Conservation (phyloP, 1,284 basidiomycete species). For the Sporisorium graminicola region DNA sequence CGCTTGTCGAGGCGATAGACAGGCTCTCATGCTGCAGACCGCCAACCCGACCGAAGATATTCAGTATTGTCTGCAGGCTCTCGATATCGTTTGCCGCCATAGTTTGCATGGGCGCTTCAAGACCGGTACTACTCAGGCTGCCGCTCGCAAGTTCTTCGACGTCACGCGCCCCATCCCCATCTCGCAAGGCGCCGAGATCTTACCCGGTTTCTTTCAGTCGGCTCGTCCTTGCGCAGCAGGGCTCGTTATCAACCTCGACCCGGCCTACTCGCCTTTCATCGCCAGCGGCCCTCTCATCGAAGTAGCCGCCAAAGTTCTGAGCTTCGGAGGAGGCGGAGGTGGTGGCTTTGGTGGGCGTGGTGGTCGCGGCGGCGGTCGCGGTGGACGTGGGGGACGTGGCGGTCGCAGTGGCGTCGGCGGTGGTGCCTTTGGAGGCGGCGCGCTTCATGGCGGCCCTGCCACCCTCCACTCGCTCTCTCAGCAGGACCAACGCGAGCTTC, state of each 20-base stretch:
- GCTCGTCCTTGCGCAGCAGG: conserved; percentile 52
- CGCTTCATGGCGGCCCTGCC: background rate
- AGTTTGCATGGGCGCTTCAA: conserved; percentile 18
- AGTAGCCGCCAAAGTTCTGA: conserved; percentile 44
- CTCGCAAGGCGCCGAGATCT: conserved; percentile 51
- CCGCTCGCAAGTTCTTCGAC: conserved; percentile 57
- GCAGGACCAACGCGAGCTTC: conserved; percentile 49
- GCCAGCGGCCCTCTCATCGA: conserved; percentile 41
- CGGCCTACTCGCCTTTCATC: conserved; percentile 55
- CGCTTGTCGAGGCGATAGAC: conserved; percentile 41
- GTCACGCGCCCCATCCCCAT: conserved; percentile 38
- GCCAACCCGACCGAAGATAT: conserved; percentile 38
- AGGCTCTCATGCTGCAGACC: conserved; percentile 33
- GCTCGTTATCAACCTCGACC: conserved; percentile 61
- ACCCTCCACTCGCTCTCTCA: conserved; percentile 14
- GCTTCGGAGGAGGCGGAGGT: conserved; percentile 38
- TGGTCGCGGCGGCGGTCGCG: conserved; percentile 37
- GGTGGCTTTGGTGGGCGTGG: conserved; percentile 47
- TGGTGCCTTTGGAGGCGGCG: conserved; percentile 17
- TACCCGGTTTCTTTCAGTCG: conserved; percentile 58
- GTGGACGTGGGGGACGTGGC: conserved; percentile 46
- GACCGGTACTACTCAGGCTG: conserved; percentile 34
- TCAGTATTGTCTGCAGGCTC: conserved; percentile 39
- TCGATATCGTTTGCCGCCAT: conserved; percentile 43
- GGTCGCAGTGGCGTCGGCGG: conserved; percentile 38